These are phyloP conservation scores for Daldinia concentrica DNA, from an alignment of 495 filamentous ascomycete genomes.

Conservation along the genomic window DNA sequence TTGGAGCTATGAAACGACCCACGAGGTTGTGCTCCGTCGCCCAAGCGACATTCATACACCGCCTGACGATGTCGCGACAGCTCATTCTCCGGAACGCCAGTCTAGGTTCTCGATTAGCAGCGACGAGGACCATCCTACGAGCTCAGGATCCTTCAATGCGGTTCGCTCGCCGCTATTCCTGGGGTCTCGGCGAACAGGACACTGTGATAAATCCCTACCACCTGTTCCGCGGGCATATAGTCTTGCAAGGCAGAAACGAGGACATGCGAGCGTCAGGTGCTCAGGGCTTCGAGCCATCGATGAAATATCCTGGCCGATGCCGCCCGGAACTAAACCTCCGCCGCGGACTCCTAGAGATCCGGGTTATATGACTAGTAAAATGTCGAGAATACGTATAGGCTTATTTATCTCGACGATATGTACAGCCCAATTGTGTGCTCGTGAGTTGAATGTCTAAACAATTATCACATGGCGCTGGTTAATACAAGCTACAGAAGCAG, in stretches of 20 bases:
- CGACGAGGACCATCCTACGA: conserved; percentile 20
- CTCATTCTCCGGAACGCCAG: background rate
- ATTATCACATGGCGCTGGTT: conserved; percentile 54
- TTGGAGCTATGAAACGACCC: conserved; percentile 33
- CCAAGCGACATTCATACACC: conserved; percentile 21
- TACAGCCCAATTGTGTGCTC: conserved; percentile 43
- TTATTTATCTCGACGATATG: conserved; percentile 44
- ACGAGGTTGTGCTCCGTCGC: conserved; percentile 28
- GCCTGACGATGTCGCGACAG: background rate
- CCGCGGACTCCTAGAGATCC: background rate
- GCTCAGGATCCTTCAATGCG: conserved; percentile 19
- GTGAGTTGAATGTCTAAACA: conserved; percentile 26
- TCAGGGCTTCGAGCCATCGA: conserved; percentile 26
- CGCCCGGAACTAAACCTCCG: conserved; percentile 18
- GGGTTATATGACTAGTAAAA: background rate
- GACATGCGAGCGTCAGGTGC: conserved; percentile 21
- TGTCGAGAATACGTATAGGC: conserved; percentile 22
- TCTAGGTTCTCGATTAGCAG: conserved; percentile 42
- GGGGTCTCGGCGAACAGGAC: background rate
- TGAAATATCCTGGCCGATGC: conserved; percentile 37
- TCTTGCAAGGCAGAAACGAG: conserved; percentile 15
- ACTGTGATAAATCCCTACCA: conserved; percentile 22
- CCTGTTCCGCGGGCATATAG: conserved; percentile 24
- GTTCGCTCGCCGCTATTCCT: conserved; percentile 11
- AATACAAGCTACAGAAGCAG: conserved; percentile 60